Base-by-base conservation (phyloP, 345 rosid genomes). In the Mangifera indica region DNA sequence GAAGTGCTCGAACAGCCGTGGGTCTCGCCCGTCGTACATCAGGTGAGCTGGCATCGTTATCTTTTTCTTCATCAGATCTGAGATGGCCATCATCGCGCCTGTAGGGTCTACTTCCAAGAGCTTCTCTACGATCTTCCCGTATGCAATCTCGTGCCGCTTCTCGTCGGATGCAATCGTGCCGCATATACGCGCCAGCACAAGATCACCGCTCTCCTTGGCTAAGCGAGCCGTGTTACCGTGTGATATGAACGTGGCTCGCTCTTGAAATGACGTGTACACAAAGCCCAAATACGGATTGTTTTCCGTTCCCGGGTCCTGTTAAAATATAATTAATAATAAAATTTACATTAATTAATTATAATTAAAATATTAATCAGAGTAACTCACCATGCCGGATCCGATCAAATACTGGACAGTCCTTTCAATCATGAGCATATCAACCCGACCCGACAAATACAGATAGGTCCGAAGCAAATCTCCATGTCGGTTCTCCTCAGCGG, bases 251-350 rank as follows among this genome's bases (percentile, higher is more conserved):
- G 97, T 88, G 69, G 97, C 97, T 74, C 93, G 84, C 79, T 91
- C 93, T 67, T 91, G 97, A 83, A 88, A 91, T 9, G 97, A 91
- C n/a, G 97, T 91, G 87, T 91, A 91, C 7, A 88, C 89, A 53
- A 84, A 91, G 9, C 97, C 93, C 74, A 87, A n/a, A 71, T 91
- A 91, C 2, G 93, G 97, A 69, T 88, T 91, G 80, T 91, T 88
- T 64, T 88, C 91, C 0, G 88, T 81, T 51, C 89, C 88, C 2
- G 90, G 91, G 34, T 88, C 89, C 97, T 88, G 68, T 40, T 6
- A 24, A 24, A 44, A 0, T 21, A 14, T 25, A 42, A 34, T 20
- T 9, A 54, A 12, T 25, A 0, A 32, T n/a, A 0, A 6, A 37
- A 37, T 5, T 37, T 5, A 37, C 7, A 1, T 0, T 6, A 37